Evolutionary conservation across 2,329 filamentous ascomycete genomes (phyloP), one percentile per base, ranked within the genome.

Genomic region (Hypoxylon sp.): DNA sequence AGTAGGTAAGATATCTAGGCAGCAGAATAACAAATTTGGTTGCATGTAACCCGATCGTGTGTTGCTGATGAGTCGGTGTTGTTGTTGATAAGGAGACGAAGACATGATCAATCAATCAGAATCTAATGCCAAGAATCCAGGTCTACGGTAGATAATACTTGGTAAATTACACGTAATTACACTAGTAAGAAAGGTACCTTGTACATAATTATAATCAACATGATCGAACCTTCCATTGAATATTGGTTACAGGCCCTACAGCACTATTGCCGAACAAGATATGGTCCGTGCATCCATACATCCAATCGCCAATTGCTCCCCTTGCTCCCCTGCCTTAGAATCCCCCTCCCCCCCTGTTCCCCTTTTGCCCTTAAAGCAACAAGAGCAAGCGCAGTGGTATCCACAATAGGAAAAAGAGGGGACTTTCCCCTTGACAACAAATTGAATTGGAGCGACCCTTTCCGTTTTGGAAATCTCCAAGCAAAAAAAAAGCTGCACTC

Each of bases 401-500:
- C n/a, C n/a, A 17, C 31, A 29, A 32, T 23, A 27, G 27, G n/a
- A 19, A 53, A 55, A 52, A 49, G 29, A 36, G 41, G 43, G 57
- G 50, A 13, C n/a, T 50, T 25, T 6, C 9, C 21, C 54, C 48
- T 34, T 51, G 51, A 51, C 16, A 27, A 15, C 36, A 53, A 51
- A 25, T 25, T 34, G 23, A 40, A 54, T 48, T 54, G 50, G 48
- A 46, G 17, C 51, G 38, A 50, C 44, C 58, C 55, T 59, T 60
- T 55, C 58, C 58, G 15, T 35, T 56, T 55, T 55, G 17, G 44
- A 51, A 45, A 38, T 50, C 45, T 42, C 42, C 52, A 55, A 47
- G 49, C 32, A 55, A 51, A 51, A 56, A 51, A 55, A 50, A 3
- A 50, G 36, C 49, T 44, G 43, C 52, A 34, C 56, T 37, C 30